phyloP scores from a whole-genome alignment of 331 rosid genomes.

The Arachis monticola region DNA sequence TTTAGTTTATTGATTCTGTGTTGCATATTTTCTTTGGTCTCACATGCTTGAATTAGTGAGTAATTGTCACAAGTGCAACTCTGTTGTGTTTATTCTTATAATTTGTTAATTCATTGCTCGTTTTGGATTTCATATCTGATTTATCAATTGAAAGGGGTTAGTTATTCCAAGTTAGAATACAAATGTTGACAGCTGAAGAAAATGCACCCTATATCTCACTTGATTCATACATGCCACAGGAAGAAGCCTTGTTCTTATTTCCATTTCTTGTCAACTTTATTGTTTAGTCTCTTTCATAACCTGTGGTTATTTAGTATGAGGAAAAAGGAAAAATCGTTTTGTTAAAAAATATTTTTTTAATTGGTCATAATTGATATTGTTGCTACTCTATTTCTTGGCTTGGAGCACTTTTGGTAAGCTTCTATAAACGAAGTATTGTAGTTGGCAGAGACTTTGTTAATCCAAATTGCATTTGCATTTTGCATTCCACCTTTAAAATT shows the following conservation, averaged over 20 bases:
- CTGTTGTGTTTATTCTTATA: slow-evolving; percentile 17
- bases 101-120: slow-evolving; percentile 10
- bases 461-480: neutral
- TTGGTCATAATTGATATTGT: neutral
- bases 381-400: slow-evolving; percentile 3
- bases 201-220: neutral
- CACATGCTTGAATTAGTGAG: slow-evolving; percentile 11
- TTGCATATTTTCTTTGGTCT: slow-evolving; percentile 27
- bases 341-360: slow-evolving; percentile 10
- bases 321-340: slow-evolving; percentile 13
- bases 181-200: neutral
- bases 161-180: slow-evolving; percentile 1
- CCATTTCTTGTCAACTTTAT: slow-evolving; percentile 1
- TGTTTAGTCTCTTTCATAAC: slow-evolving; percentile 9
- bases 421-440: neutral
- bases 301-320: slow-evolving; percentile 12
- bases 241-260: neutral
- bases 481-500: neutral
- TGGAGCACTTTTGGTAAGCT: neutral
- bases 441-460: neutral
- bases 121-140: slow-evolving; percentile 7
- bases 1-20: slow-evolving; percentile 22
- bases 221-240: neutral
- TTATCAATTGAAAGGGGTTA: neutral
- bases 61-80: neutral